A percentile compares a stretch with the other conserved stretches of the same genome.
Conservation (phyloP, 768 basidiomycete genomes). For the Tylopilus felleus region DNA sequence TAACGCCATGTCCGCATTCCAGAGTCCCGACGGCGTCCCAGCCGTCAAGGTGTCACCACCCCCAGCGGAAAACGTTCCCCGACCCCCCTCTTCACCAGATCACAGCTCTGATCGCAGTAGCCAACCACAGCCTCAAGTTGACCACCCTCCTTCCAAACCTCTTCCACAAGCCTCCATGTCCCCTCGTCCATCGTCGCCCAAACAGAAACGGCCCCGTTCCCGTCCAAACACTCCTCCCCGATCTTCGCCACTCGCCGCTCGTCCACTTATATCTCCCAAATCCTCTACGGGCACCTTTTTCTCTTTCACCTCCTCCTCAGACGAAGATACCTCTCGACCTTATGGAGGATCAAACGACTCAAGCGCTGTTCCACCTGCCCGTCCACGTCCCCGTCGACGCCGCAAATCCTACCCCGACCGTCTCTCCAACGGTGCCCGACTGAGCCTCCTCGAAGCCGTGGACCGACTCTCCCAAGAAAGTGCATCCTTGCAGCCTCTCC, state of each 20-base stretch:
- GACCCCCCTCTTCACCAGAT: not conserved
- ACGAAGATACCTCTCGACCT: no score
- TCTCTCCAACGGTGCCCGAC: constrained; percentile 17
- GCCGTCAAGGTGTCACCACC: constrained; percentile 17
- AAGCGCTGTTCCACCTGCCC: constrained; percentile 4
- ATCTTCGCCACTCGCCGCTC: constrained; percentile 10
- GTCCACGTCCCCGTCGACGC: constrained; percentile 17
- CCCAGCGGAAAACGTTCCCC: not conserved
- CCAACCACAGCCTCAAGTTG: constrained; percentile 6
- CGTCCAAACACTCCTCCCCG: constrained; percentile 18
- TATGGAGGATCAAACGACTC: not conserved
- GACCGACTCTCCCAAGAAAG: constrained; percentile 24
- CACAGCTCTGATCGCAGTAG: not conserved
- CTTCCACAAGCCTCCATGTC: constrained; percentile 4
- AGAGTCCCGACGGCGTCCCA: constrained; percentile 3
- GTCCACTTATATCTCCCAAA: constrained; percentile 23
- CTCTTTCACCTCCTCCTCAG: constrained; percentile 17
- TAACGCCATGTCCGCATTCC: not conserved
- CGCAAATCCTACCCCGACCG: constrained; percentile 27
- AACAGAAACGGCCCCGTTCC: constrained; percentile 15
- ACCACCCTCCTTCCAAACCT: not conserved
- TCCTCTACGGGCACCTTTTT: constrained; percentile 28
- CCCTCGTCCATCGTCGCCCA: constrained; percentile 1
- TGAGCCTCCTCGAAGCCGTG: constrained; percentile 30
- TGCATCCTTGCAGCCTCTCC: not conserved